Conservation (phyloP, 2,329 filamentous ascomycete genomes). For the Penicillium sp. region DNA sequence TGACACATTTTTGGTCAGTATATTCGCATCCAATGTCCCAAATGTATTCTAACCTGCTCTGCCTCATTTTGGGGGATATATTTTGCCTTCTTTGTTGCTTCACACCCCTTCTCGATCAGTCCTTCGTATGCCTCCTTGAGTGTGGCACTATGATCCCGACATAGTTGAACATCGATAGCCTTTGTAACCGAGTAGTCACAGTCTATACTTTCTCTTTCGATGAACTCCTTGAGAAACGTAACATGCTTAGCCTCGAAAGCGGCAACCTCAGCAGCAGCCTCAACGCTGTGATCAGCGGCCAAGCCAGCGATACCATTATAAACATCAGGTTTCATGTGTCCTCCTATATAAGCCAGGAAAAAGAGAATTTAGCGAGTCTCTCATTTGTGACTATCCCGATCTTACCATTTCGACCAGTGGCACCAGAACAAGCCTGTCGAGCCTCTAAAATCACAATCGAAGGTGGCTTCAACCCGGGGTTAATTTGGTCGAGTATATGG, state of each 20-base stretch:
- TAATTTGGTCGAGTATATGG: constrained; percentile 33
- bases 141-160: constrained; percentile 27
- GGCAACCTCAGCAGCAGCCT: constrained; percentile 38
- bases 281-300: constrained; percentile 30
- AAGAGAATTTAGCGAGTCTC: not conserved
- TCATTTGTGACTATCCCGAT: not conserved
- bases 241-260: constrained; percentile 42
- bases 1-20: constrained; percentile 1
- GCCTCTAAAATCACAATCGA: constrained; percentile 43
- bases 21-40: not conserved
- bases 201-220: constrained; percentile 42
- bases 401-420: constrained; percentile 42
- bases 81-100: constrained; percentile 26
- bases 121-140: constrained; percentile 29
- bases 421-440: constrained; percentile 41
- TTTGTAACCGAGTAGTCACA: constrained; percentile 43
- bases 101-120: constrained; percentile 24
- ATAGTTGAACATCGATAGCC: constrained; percentile 39
- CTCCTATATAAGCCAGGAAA: constrained; percentile 20
- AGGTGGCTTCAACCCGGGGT: constrained; percentile 12
- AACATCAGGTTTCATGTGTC: constrained; percentile 43
- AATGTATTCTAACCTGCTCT: constrained; percentile 16
- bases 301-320: constrained; percentile 37
- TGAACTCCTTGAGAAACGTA: constrained; percentile 36
- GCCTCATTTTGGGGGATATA: constrained; percentile 23